These are phyloP conservation scores for Euphorbia tirucalli DNA, from an alignment of 345 rosid species.

Conservation along the genomic window DNA sequence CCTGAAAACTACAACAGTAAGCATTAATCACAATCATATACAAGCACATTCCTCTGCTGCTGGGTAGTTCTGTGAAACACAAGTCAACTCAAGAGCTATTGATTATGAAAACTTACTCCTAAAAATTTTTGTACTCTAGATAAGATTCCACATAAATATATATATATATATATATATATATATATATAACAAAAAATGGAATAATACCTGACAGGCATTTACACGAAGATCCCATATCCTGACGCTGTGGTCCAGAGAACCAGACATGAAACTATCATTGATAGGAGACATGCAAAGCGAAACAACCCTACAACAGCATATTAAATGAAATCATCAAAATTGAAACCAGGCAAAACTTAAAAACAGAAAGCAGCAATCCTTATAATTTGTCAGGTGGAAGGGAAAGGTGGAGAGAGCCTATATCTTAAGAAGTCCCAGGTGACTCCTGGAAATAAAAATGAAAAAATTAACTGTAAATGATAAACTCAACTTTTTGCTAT, in stretches of 20 bases:
- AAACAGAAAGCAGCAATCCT: not conserved
- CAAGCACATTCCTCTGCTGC: not conserved
- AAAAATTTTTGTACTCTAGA: not conserved
- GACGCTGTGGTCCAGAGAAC: conserved; percentile 85
- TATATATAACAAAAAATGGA: conserved; percentile 9
- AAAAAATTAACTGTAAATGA: not conserved
- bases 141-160: not conserved
- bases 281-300: conserved; percentile 97
- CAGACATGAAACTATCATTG: conserved; percentile 99
- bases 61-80: not conserved
- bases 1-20: conserved; percentile 68
- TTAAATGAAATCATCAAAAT: conserved; percentile 10
- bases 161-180: no score
- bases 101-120: not conserved
- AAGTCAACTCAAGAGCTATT: not conserved
- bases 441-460: not conserved
- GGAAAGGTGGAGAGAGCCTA: not conserved
- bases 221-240: conserved; percentile 99
- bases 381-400: not conserved
- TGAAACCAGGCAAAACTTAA: not conserved
- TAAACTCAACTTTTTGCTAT: not conserved
- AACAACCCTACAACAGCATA: conserved; percentile 62
- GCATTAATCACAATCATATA: conserved; percentile 47
- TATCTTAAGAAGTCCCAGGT: not conserved
- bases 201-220: conserved; percentile 95